These are phyloP conservation scores for Tetrastigma voinierianum DNA, from an alignment of 164 flowering plant species.

Conservation along the genomic window DNA sequence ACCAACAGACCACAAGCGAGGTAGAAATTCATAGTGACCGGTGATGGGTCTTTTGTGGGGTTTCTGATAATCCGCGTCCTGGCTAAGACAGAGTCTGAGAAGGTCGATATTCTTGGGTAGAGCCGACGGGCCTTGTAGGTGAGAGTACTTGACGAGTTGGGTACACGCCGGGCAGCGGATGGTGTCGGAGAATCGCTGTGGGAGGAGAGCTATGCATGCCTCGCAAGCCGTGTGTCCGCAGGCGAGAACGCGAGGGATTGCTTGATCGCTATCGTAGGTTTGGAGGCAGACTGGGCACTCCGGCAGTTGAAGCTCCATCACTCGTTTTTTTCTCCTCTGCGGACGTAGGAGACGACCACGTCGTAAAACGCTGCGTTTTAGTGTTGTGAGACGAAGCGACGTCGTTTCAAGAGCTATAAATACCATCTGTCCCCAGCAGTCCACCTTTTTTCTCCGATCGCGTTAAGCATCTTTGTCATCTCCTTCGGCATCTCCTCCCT, in stretches of 20 bases:
- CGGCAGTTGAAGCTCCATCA: slow-evolving; percentile 43
- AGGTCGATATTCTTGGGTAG: slow-evolving; percentile 98
- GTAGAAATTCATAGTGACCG: slow-evolving; percentile 19
- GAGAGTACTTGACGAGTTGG: slow-evolving; percentile 58
- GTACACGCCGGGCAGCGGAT: slow-evolving; percentile 87
- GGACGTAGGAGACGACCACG: no score
- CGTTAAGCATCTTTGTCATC: no score
- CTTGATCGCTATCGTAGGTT: slow-evolving; percentile 40
- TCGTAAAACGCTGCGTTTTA: no score
- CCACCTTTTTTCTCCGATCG: no score
- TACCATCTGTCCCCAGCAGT: no score
- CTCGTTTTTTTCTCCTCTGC: background rate
- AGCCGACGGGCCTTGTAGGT: slow-evolving; percentile 50
- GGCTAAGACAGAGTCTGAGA: slow-evolving; percentile 42
- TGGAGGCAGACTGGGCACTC: slow-evolving; percentile 94
- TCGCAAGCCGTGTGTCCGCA: slow-evolving; percentile 92
- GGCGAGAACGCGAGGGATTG: slow-evolving; percentile 79
- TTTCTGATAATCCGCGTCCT: slow-evolving; percentile 16
- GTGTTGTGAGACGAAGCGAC: no score
- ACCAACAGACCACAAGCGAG: slow-evolving; percentile 55
- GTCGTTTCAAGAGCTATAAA: no score
- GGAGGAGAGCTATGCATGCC: slow-evolving; percentile 58
- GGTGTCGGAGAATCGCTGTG: slow-evolving; percentile 47
- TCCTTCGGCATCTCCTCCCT: no score
- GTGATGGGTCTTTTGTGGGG: slow-evolving; percentile 2